Evolutionary conservation across 768 basidiomycete species (phyloP), one percentile per base, ranked within the genome.

Genomic region (Macrolepiota dolichaula): DNA sequence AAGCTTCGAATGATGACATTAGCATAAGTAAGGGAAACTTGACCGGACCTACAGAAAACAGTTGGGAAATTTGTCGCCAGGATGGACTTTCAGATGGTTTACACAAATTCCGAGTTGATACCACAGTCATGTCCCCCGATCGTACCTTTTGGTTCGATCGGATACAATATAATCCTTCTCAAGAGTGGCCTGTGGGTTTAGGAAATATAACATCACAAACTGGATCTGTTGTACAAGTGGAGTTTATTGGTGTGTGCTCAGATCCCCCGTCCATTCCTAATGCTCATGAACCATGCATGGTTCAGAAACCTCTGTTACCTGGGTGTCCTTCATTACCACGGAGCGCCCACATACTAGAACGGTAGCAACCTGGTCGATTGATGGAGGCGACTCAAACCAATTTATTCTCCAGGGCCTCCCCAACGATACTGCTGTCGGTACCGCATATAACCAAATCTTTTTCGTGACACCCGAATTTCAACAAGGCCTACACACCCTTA

Each of bases 81-180:
- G 40, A 57, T 24, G 59, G 54, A 3, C 57, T 72, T 24, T 19
- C 51, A 1, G 70, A 69, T 56, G 73, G 71, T 2, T 55, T 56
- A 13, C 73, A 74, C 59, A 69, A 6, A 67, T 63, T 5, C 63
- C 69, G 19, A 68, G 68, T 37, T 66, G 2, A 67, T 64, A 2
- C 52, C 59, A 62, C 6, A 29, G 24, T 44, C 17, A 22, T 50
- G 22, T 32, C 44, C 50, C 54, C 58, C 5, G 53, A 54, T 6
- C 69, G 68, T 22, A 47, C 19, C 11, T 68, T 69, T 1, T 74
- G 72, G 54, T 72, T 72, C n/a, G 73, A 74, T 38, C 15, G 56
- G 12, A 67, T 74, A 22, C 59, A 67, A 12, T 74, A 71, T 32
- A 54, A 65, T 36, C 73, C 72, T 12, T 69, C 68, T 4, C 53